A percentile compares a stretch with the other conserved stretches of the same genome.
Evolutionary conservation across 2,329 filamentous ascomycete genomes (phyloP).

Genomic region (Penicillium sp.): DNA sequence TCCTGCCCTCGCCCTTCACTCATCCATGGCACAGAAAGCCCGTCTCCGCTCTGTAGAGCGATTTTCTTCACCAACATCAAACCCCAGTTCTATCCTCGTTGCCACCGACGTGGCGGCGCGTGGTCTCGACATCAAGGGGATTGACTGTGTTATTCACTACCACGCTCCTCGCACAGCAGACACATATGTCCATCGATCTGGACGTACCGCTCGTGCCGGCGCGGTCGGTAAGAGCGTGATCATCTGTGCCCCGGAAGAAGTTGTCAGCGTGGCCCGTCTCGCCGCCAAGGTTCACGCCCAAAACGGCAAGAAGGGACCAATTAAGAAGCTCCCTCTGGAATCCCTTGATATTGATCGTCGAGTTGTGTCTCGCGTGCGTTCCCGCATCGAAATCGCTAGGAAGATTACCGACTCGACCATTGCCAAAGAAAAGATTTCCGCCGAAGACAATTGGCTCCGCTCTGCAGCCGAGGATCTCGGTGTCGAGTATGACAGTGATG

Average conservation of each 20-base stretch:
- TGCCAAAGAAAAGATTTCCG: constrained; percentile 84
- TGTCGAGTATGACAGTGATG: constrained; percentile 90
- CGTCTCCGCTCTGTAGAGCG: constrained; percentile 90
- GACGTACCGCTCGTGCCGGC: constrained; percentile 86
- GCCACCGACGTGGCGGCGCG: constrained; percentile 95
- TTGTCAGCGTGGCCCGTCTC: constrained; percentile 79
- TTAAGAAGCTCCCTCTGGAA: constrained; percentile 67
- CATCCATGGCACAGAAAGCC: constrained; percentile 94
- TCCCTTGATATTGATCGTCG: constrained; percentile 84
- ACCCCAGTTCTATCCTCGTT: constrained; percentile 72
- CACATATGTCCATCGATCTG: constrained; percentile 93
- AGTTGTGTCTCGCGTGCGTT: constrained; percentile 75
- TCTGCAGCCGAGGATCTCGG: constrained; percentile 89
- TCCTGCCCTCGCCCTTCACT: constrained; percentile 80
- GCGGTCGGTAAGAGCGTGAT: constrained; percentile 81
- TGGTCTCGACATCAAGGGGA: constrained; percentile 88
- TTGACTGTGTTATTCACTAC: constrained; percentile 92
- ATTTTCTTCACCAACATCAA: constrained; percentile 69
- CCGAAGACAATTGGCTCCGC: constrained; percentile 83
- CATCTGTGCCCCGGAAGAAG: constrained; percentile 90
- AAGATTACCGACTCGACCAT: constrained; percentile 80
- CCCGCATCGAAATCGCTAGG: constrained; percentile 81
- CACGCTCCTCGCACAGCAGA: constrained; percentile 91
- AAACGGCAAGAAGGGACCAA: constrained; percentile 55
- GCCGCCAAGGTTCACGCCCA: constrained; percentile 83